Conservation (phyloP, 495 filamentous ascomycete species). For the Daldinia bambusicola region DNA sequence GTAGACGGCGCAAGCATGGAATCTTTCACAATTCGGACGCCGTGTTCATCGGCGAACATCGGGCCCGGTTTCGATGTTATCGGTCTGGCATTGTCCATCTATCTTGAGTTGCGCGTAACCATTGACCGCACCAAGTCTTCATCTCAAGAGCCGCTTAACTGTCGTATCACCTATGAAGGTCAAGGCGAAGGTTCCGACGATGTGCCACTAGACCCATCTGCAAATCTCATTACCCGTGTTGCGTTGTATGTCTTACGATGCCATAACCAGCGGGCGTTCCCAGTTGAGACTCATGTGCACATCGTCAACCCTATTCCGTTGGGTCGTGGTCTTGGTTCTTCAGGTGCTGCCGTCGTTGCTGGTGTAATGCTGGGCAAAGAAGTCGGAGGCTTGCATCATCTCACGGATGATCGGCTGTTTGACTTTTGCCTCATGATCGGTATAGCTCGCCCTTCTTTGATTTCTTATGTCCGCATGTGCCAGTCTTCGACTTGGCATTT, state of each 20-base stretch:
- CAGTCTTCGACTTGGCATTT: not conserved
- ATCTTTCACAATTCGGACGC: constrained; percentile 71
- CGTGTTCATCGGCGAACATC: constrained; percentile 95
- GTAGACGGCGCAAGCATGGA: constrained; percentile 41
- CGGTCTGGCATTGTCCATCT: constrained; percentile 89
- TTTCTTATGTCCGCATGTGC: not conserved
- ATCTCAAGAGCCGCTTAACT: constrained; percentile 78
- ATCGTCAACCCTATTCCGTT: constrained; percentile 94
- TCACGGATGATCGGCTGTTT: constrained; percentile 84
- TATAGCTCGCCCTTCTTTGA: constrained; percentile 43
- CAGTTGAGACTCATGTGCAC: constrained; percentile 85
- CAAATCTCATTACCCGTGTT: constrained; percentile 90
- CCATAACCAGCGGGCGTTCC: constrained; percentile 84
- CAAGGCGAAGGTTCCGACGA: constrained; percentile 75
- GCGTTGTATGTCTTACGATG: constrained; percentile 93
- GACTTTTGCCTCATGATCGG: constrained; percentile 96
- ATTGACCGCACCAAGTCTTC: constrained; percentile 63
- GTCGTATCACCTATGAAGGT: constrained; percentile 88
- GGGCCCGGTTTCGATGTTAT: constrained; percentile 97
- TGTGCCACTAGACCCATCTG: constrained; percentile 79
- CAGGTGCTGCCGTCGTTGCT: constrained; percentile 92
- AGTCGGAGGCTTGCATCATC: constrained; percentile 77
- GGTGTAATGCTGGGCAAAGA: constrained; percentile 92
- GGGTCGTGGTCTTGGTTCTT: constrained; percentile 88
- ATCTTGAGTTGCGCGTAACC: constrained; percentile 83